A percentile compares a stretch with the other conserved stretches of the same genome.
These are phyloP conservation scores for Ailanthus altissimus DNA, from an alignment of 345 rosid genomes.

Conservation along the genomic window DNA sequence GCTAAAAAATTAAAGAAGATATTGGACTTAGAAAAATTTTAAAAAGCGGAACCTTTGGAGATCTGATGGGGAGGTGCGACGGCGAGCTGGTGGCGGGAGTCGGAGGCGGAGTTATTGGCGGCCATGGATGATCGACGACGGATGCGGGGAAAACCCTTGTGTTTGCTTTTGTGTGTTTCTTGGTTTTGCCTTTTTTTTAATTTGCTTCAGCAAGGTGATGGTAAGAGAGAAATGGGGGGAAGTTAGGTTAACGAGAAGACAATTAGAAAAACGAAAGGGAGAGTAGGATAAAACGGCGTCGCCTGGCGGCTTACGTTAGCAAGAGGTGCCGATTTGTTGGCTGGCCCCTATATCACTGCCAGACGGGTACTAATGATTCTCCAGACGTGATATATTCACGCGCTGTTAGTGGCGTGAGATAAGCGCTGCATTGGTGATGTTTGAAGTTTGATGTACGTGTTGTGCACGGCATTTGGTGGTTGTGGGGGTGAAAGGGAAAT, in stretches of 20 bases:
- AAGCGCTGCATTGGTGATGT: background rate
- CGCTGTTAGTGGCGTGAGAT: background rate
- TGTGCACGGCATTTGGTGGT: background rate
- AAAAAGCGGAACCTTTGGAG: slow-evolving; percentile 60
- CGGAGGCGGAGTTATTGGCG: slow-evolving; percentile 54
- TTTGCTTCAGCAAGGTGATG: slow-evolving; percentile 28
- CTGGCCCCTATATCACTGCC: background rate
- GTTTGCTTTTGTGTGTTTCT: background rate
- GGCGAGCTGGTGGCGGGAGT: slow-evolving; percentile 50
- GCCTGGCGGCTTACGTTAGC: slow-evolving; percentile 1
- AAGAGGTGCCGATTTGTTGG: background rate
- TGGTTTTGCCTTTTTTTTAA: background rate
- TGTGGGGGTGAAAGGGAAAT: background rate
- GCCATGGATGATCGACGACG: slow-evolving; percentile 70
- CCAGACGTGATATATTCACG: background rate
- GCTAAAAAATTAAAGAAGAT: slow-evolving; percentile 2
- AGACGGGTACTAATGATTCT: background rate
- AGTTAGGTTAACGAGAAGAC: slow-evolving; percentile 19
- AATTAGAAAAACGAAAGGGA: background rate
- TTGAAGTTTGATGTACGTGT: background rate
- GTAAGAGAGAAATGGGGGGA: slow-evolving; percentile 16
- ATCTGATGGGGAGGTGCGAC: slow-evolving; percentile 70
- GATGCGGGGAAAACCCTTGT: slow-evolving; percentile 34
- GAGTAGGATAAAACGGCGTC: slow-evolving; percentile 15
- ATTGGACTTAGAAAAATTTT: background rate